Evolutionary conservation across 225 moss, liverwort and hornwort genomes (phyloP).

Genomic region (Physcomitrellopsis africana): DNA sequence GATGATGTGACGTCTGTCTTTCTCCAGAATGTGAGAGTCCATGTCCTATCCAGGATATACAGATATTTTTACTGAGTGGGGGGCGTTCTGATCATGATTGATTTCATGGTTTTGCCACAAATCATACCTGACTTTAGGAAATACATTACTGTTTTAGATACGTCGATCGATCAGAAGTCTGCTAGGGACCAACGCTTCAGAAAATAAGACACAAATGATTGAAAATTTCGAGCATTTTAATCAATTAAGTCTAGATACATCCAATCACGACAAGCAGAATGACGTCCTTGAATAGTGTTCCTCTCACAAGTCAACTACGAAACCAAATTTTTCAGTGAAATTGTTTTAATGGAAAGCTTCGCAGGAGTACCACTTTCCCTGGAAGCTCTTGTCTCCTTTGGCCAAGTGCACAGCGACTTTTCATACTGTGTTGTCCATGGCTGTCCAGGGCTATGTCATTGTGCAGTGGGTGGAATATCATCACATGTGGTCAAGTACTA

Average conservation of each 20-base stretch:
- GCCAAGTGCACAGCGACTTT: not conserved
- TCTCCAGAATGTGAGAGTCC: slow-evolving; percentile 1
- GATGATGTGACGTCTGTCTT: slow-evolving; percentile 13
- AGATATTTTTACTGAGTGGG: not conserved
- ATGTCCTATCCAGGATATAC: not conserved
- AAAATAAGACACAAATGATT: not conserved
- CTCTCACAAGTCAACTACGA: not conserved
- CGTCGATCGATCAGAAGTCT: not conserved
- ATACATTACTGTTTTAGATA: not conserved
- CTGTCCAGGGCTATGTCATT: not conserved
- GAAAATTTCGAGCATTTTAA: not conserved
- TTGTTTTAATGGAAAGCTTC: not conserved
- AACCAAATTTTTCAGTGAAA: not conserved
- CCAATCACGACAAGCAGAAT: not conserved
- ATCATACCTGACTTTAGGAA: not conserved
- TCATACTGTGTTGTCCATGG: slow-evolving; percentile 2
- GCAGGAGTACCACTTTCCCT: not conserved
- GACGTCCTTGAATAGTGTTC: not conserved
- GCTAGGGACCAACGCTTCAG: not conserved
- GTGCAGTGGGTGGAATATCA: slow-evolving; percentile 7
- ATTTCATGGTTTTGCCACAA: not conserved
- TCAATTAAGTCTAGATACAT: not conserved
- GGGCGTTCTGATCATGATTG: not conserved
- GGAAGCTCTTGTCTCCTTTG: not conserved
- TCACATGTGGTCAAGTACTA: slow-evolving; percentile 17